These are phyloP conservation scores for Pseudoscleropodium purum DNA, from an alignment of 225 moss, liverwort and hornwort species.

Conservation along the genomic window DNA sequence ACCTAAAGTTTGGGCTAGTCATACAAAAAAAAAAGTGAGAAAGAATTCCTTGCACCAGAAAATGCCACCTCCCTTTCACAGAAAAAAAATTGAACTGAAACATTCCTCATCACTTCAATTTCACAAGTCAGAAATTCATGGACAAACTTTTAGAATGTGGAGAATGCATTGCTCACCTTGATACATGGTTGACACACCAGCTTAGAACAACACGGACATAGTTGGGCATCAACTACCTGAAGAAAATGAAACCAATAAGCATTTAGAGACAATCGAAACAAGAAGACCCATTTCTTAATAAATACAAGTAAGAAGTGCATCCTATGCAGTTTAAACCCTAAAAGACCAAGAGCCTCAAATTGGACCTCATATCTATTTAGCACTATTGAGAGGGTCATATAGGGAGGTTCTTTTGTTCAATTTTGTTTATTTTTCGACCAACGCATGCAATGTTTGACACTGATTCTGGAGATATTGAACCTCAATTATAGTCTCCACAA, in stretches of 20 bases:
- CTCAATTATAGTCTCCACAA: not conserved
- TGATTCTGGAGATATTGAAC: not conserved
- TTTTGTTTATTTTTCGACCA: not conserved
- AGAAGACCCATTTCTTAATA: not conserved
- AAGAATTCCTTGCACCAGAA: not conserved
- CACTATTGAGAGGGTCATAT: not conserved
- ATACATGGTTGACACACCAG: constrained; percentile 60
- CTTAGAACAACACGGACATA: constrained; percentile 69
- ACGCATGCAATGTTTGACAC: not conserved
- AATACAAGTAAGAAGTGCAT: not conserved
- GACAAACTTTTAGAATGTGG: not conserved
- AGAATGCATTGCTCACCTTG: constrained; percentile 25
- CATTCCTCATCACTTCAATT: not conserved
- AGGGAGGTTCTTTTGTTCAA: not conserved
- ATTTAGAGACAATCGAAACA: not conserved
- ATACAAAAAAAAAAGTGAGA: not conserved
- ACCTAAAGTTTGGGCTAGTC: not conserved
- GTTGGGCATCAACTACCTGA: constrained; percentile 57
- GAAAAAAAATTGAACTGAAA: not conserved
- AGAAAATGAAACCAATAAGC: not conserved
- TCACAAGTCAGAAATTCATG: not conserved
- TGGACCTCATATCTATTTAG: not conserved
- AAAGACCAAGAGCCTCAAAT: not conserved
- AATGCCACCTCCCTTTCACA: not conserved
- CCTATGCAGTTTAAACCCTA: not conserved